These are phyloP conservation scores for Mucor ambiguus DNA, from an alignment of 371 early-diverging fungal species.

Conservation along the genomic window DNA sequence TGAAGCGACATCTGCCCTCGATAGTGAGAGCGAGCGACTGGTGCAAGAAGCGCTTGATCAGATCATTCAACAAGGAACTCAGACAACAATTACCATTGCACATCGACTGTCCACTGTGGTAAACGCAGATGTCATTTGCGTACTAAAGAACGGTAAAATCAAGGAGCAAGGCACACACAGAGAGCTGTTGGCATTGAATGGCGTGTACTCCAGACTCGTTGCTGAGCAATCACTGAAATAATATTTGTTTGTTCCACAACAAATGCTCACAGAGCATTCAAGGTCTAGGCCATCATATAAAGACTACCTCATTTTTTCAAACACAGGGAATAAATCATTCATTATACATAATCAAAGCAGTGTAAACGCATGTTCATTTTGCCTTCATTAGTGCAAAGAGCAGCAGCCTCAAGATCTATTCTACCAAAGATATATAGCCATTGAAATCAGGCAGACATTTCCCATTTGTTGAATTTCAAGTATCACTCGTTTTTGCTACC, in stretches of 20 bases:
- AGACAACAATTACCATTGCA: constrained; percentile 73
- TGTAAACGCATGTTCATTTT: neutral
- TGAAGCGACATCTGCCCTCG: constrained; percentile 95
- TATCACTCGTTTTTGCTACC: neutral
- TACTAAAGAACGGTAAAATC: constrained; percentile 73
- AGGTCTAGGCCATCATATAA: neutral
- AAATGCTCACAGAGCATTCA: neutral
- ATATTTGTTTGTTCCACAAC: neutral
- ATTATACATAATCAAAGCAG: neutral
- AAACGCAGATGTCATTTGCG: constrained; percentile 76
- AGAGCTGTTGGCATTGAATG: constrained; percentile 55
- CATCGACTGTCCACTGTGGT: constrained; percentile 75
- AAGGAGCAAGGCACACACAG: constrained; percentile 85
- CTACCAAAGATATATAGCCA: neutral
- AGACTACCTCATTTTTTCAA: neutral
- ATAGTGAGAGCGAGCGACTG: constrained; percentile 83
- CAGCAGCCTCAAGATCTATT: too few species aligned
- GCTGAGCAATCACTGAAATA: constrained; percentile 29
- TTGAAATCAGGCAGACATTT: neutral
- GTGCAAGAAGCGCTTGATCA: constrained; percentile 86
- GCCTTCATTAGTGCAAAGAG: neutral
- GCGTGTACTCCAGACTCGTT: constrained; percentile 34
- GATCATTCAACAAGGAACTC: constrained; percentile 59
- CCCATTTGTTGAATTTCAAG: neutral
- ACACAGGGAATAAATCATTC: neutral